A percentile compares a stretch with the other conserved stretches of the same genome.
These are phyloP conservation scores for Ilyonectria mors-panacis DNA, from an alignment of 2,329 filamentous ascomycete species.

Conservation along the genomic window DNA sequence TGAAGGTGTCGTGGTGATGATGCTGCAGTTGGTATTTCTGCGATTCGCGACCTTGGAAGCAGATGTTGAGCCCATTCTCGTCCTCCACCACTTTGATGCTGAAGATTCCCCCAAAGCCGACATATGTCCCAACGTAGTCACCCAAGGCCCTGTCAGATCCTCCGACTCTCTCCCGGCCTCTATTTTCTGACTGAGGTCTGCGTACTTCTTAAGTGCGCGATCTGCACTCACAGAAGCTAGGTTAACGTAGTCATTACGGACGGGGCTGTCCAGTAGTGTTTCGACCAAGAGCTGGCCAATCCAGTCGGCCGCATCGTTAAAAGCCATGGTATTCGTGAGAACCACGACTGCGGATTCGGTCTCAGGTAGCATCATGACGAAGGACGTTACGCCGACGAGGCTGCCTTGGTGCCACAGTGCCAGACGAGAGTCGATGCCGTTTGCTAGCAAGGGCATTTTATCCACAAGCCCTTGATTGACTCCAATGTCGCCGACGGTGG, in stretches of 20 bases:
- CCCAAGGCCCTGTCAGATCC: neutral
- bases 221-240: neutral
- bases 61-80: conserved; percentile 4
- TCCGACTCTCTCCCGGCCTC: neutral
- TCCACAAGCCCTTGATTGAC: conserved; percentile 22
- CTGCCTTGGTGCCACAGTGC: conserved; percentile 28
- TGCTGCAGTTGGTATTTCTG: conserved; percentile 16
- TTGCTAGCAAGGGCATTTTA: conserved; percentile 22
- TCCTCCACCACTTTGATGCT: conserved; percentile 3
- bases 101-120: neutral
- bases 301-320: conserved; percentile 29
- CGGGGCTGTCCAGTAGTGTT: conserved; percentile 11
- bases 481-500: conserved; percentile 21
- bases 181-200: neutral
- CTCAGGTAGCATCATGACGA: conserved; percentile 27
- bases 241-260: conserved; percentile 14
- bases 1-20: conserved; percentile 20
- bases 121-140: conserved; percentile 6
- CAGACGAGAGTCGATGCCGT: conserved; percentile 6
- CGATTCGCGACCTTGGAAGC: conserved; percentile 14
- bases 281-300: conserved; percentile 27
- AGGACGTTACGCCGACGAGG: conserved; percentile 16
- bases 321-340: conserved; percentile 28
- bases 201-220: neutral
- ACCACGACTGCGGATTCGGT: conserved; percentile 19